Base-by-base conservation (phyloP, 371 early-diverging fungal genomes). In the Mortierella polycephala region DNA sequence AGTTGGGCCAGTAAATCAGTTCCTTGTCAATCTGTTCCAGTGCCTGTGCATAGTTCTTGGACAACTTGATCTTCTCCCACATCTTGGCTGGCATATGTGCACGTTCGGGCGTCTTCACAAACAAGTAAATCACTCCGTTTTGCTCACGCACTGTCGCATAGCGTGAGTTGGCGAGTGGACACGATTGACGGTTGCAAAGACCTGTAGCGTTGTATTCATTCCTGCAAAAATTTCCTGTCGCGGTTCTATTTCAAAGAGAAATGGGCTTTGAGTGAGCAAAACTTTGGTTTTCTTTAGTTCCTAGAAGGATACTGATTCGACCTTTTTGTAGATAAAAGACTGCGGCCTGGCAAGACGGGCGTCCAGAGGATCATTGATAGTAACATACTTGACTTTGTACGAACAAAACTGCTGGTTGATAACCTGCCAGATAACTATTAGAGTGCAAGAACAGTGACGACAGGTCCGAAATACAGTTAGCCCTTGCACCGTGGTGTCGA, bases 191-290 rank as follows among this genome's bases (percentile, higher is more conserved):
- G 85, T 94, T 95, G 89, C 99, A 99, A 23, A 98, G 89, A 52
- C 99, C 99, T 9, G 99, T 97, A 9, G 99, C 94, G 85, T 99
- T 99, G 87, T 98, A 96, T 81, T 94, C 94, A 82, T 99, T 98
- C 75, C 97, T 94, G 87, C 99, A 99, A 69, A 99, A 96, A 80
- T 89, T 92, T 60, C 93, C 94, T 40, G 91, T 91, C 23, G 89
- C 83, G 12, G 97, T 97, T 79, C 91, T 94, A 83, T 42, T 2
- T 30, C 30, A 30, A 30, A 30, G 30, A 30, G 30, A 30, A 30
- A 30, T 42, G 57, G 52, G 42, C 9, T 44, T 42, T 49, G 50
- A 37, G 41, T 9, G 6, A 41, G 44, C 45, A n/a, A 57, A 62
- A 64, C 41, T 30, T 30, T 1, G 55, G 0, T 10, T 13, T 20